Evolutionary conservation across 495 filamentous ascomycete genomes (phyloP).

Genomic region (Evansstolkia leycettana): DNA sequence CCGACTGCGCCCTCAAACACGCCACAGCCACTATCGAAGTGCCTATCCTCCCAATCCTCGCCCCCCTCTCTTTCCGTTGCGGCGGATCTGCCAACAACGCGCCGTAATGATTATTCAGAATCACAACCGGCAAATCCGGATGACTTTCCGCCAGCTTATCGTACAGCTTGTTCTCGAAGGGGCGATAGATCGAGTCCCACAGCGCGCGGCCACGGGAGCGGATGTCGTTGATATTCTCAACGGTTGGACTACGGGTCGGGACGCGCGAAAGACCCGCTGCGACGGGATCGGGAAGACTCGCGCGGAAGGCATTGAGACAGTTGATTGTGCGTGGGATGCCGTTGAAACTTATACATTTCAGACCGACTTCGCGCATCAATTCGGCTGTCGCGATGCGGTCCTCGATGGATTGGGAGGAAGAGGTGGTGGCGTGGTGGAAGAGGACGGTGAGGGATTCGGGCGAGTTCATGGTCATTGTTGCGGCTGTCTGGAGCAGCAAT

Average conservation of each 20-base stretch:
- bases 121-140: slow-evolving; percentile 67
- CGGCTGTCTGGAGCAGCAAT: slow-evolving; percentile 42
- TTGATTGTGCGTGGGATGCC: slow-evolving; percentile 76
- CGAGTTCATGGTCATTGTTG: slow-evolving; percentile 66
- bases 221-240: slow-evolving; percentile 38
- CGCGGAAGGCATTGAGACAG: slow-evolving; percentile 53
- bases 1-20: slow-evolving; percentile 60
- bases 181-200: slow-evolving; percentile 63
- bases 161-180: slow-evolving; percentile 56
- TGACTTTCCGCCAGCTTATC: slow-evolving; percentile 54
- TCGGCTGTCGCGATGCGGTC: slow-evolving; percentile 48
- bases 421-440: slow-evolving; percentile 35
- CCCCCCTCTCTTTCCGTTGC: slow-evolving; percentile 34
- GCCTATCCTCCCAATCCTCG: slow-evolving; percentile 45
- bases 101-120: slow-evolving; percentile 58
- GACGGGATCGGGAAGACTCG: slow-evolving; percentile 37
- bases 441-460: slow-evolving; percentile 48
- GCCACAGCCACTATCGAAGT: slow-evolving; percentile 60
- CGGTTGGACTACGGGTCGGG: slow-evolving; percentile 34
- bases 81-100: slow-evolving; percentile 55
- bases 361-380: slow-evolving; percentile 64
- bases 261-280: slow-evolving; percentile 27
- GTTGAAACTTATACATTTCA: slow-evolving; percentile 79
- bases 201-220: slow-evolving; percentile 43
- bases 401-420: slow-evolving; percentile 17